Percentiles rank a stretch among this genome's conserved stretches.
These are phyloP conservation scores for Yamadazyma blattariae DNA, from an alignment of 1,139 yeast genomes.

Conservation along the genomic window DNA sequence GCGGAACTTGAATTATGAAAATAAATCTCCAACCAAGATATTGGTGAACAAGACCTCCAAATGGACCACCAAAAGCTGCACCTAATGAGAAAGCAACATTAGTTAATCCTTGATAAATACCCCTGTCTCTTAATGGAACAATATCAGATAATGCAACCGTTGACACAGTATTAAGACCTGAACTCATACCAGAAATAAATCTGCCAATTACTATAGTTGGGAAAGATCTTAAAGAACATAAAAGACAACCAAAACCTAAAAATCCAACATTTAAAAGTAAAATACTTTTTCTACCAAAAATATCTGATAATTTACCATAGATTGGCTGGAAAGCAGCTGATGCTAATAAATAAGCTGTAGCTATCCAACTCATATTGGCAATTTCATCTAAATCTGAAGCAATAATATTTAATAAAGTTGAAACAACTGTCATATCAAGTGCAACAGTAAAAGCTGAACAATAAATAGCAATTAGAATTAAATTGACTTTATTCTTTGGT, in stretches of 20 bases:
- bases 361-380: constrained; percentile 45
- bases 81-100: constrained; percentile 51
- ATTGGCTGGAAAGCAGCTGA: constrained; percentile 60
- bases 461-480: constrained; percentile 34
- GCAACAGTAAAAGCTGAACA: constrained; percentile 44
- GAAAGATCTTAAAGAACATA: constrained; percentile 40
- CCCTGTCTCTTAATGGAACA: constrained; percentile 51
- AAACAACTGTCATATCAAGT: constrained; percentile 43
- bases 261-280: constrained; percentile 33
- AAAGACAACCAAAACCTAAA: constrained; percentile 39
- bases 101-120: constrained; percentile 51
- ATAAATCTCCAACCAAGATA: constrained; percentile 78
- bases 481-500: constrained; percentile 27
- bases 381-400: constrained; percentile 44
- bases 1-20: constrained; percentile 56
- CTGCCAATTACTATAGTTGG: constrained; percentile 56
- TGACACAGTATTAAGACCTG: constrained; percentile 50
- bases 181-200: constrained; percentile 53
- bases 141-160: constrained; percentile 53
- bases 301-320: constrained; percentile 82
- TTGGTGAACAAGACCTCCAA: constrained; percentile 70
- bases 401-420: constrained; percentile 39
- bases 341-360: constrained; percentile 41
- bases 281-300: constrained; percentile 67
- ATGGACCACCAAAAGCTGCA: constrained; percentile 53